Conservation (phyloP, 176 grass and related monocot genomes). For the Carex cristatella region DNA sequence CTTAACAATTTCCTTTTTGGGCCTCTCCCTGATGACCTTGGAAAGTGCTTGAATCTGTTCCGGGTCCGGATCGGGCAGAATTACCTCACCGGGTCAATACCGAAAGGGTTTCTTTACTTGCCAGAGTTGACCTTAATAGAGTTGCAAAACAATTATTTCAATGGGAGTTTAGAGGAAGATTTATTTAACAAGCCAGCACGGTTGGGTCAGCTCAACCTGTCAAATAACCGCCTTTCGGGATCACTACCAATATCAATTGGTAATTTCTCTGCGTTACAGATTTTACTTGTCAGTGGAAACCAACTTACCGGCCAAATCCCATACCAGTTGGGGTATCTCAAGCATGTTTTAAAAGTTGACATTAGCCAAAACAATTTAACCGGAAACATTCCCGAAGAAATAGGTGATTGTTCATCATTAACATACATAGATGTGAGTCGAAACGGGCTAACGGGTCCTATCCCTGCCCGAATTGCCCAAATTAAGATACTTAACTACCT, state of each 20-base stretch:
- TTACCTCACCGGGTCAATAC: conserved; percentile 58
- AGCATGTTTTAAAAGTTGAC: conserved; percentile 60
- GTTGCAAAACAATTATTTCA: conserved; percentile 69
- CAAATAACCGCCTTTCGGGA: conserved; percentile 56
- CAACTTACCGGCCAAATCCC: conserved; percentile 41
- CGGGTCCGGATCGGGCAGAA: conserved; percentile 62
- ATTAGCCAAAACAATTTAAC: conserved; percentile 61
- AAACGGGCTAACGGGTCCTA: conserved; percentile 40
- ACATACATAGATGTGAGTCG: conserved; percentile 72
- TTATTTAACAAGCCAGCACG: neutral
- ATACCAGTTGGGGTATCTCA: conserved; percentile 33
- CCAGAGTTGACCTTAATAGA: conserved; percentile 56
- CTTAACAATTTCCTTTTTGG: conserved; percentile 76
- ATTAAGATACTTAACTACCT: conserved; percentile 71
- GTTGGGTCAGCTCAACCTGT: conserved; percentile 55
- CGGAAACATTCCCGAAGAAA: conserved; percentile 40
- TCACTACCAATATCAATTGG: conserved; percentile 50
- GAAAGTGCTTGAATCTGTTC: conserved; percentile 41
- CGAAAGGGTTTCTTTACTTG: conserved; percentile 58
- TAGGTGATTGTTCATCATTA: conserved; percentile 51
- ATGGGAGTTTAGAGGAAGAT: conserved; percentile 34
- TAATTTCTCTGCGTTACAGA: conserved; percentile 54
- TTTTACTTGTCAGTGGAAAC: conserved; percentile 55
- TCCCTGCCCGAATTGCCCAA: conserved; percentile 34
- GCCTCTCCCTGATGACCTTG: conserved; percentile 46